Conservation (phyloP, 2,329 filamentous ascomycete species). For the Colletotrichum sp. region DNA sequence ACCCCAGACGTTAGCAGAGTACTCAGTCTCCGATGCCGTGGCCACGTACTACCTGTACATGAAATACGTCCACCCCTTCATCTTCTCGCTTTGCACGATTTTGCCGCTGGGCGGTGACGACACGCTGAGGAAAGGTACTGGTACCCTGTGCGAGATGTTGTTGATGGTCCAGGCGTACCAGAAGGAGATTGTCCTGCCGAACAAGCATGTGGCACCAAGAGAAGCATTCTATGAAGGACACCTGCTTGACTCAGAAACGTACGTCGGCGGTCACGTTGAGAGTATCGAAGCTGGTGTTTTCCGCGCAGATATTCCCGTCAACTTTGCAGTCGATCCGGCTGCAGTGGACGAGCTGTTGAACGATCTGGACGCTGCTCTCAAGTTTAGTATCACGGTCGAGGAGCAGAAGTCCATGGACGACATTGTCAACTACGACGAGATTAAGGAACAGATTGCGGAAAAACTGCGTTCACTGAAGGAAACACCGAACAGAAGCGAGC, state of each 20-base stretch:
- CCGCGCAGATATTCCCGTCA: slow-evolving; percentile 90
- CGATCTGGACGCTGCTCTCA: slow-evolving; percentile 87
- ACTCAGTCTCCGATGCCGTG: slow-evolving; percentile 98
- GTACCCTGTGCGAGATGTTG: slow-evolving; percentile 98
- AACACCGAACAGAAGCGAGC: slow-evolving; percentile 83
- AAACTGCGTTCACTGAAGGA: slow-evolving; percentile 75
- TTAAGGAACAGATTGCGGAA: slow-evolving; percentile 81
- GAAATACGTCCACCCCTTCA: slow-evolving; percentile 99
- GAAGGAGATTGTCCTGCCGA: slow-evolving; percentile 89
- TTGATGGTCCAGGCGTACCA: slow-evolving; percentile 98
- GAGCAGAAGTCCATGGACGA: slow-evolving; percentile 84
- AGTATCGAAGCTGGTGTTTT: slow-evolving; percentile 99
- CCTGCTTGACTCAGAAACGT: slow-evolving; percentile 94
- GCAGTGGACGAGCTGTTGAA: slow-evolving; percentile 88
- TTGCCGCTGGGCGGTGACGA: slow-evolving; percentile 92
- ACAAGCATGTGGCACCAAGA: slow-evolving; percentile 90
- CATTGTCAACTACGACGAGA: slow-evolving; percentile 80
- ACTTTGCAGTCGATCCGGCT: slow-evolving; percentile 87
- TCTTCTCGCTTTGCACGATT: slow-evolving; percentile 98
- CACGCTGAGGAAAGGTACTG: slow-evolving; percentile 91
- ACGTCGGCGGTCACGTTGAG: slow-evolving; percentile 97
- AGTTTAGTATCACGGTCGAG: slow-evolving; percentile 85
- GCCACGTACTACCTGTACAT: slow-evolving; percentile 99
- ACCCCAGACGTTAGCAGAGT: slow-evolving; percentile 93
- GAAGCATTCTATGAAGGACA: slow-evolving; percentile 98